These are phyloP conservation scores for Saccharomycopsis capsularis DNA, from an alignment of 805 yeast genomes.

Conservation along the genomic window DNA sequence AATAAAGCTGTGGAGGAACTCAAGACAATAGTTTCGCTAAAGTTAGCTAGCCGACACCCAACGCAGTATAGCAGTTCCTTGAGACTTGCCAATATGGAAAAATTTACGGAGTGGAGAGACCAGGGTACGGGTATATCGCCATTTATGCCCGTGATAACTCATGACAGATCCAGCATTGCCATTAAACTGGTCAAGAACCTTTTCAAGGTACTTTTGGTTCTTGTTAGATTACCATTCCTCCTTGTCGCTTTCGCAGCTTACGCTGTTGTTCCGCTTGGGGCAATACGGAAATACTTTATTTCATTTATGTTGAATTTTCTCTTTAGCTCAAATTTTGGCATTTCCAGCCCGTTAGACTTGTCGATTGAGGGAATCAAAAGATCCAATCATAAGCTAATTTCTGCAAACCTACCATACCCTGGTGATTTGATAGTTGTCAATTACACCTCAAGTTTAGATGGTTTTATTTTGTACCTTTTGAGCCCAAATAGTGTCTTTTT, in stretches of 20 bases:
- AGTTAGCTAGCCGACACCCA: too few relatives aligned
- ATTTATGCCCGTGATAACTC: constrained; percentile 51
- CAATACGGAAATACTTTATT: constrained; percentile 21
- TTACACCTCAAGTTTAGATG: constrained; percentile 42
- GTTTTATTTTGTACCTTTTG: constrained; percentile 23
- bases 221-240: constrained; percentile 24
- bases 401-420: constrained; percentile 29
- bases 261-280: constrained; percentile 21
- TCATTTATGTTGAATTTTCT: constrained; percentile 29
- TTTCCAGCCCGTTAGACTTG: constrained; percentile 32
- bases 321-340: constrained; percentile 33
- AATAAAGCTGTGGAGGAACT: too few relatives aligned
- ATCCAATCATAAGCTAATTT: constrained; percentile 28
- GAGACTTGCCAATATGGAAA: constrained; percentile 79
- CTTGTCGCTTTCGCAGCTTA: constrained; percentile 21
- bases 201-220: constrained; percentile 28
- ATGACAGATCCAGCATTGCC: constrained; percentile 20
- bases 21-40: too few relatives aligned
- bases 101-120: constrained; percentile 79
- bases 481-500: constrained; percentile 1
- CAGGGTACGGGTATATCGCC: constrained; percentile 93
- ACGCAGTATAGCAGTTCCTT: too few relatives aligned
- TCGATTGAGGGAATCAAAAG: constrained; percentile 40
- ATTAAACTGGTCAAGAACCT: background rate
- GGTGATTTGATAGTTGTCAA: constrained; percentile 42